Conservation (phyloP, 768 basidiomycete species). For the Collybiopsis luxurians region DNA sequence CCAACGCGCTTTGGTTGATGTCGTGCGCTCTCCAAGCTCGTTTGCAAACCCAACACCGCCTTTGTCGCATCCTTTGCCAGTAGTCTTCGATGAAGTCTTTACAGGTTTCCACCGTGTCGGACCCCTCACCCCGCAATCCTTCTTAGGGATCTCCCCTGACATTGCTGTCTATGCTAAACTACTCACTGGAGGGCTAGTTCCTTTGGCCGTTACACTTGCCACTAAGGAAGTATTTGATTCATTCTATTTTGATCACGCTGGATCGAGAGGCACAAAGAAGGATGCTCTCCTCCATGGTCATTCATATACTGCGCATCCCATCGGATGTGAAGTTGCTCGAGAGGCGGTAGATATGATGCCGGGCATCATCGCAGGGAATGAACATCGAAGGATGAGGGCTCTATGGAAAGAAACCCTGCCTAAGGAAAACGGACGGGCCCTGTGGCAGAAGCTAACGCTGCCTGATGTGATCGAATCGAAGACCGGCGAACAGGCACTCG, state of each 20-base stretch:
- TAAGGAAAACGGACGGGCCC: background rate
- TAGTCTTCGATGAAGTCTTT: conserved; percentile 97
- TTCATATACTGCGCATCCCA: conserved; percentile 91
- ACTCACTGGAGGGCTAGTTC: conserved; percentile 89
- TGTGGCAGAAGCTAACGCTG: background rate
- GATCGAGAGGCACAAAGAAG: background rate
- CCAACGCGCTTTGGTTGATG: conserved; percentile 83
- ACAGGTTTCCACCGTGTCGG: conserved; percentile 90
- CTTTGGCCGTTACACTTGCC: conserved; percentile 83
- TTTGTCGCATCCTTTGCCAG: conserved; percentile 48
- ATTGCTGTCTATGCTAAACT: conserved; percentile 92
- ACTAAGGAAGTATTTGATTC: conserved; percentile 76
- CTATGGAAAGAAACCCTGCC: background rate
- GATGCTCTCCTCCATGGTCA: conserved; percentile 92
- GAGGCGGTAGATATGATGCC: conserved; percentile 64
- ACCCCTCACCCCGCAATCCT: conserved; percentile 54
- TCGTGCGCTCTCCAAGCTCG: conserved; percentile 48
- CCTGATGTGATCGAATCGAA: background rate
- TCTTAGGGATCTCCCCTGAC: conserved; percentile 78
- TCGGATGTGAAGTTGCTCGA: conserved; percentile 91
- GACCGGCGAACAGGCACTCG: background rate
- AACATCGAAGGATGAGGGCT: background rate
- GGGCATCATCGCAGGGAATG: background rate
- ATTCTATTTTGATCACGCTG: conserved; percentile 71
- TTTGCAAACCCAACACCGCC: background rate